These are phyloP conservation scores for Phytophthora citrophthora DNA, from an alignment of 352 stramenopile species.

Conservation along the genomic window DNA sequence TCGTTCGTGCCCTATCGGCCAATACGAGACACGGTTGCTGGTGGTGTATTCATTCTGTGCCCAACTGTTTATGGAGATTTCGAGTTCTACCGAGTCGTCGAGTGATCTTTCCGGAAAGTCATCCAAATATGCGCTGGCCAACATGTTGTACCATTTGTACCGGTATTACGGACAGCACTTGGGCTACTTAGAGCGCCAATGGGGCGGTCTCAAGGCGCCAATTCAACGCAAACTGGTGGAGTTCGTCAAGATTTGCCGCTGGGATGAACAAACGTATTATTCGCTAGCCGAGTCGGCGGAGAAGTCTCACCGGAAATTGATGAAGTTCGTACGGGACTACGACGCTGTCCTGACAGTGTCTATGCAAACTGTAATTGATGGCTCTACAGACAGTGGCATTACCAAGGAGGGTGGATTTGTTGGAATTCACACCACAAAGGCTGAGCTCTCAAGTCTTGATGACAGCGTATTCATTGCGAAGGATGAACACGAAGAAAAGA, in stretches of 20 bases:
- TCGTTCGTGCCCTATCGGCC: constrained; percentile 85
- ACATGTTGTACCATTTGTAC: constrained; percentile 93
- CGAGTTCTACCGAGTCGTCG: constrained; percentile 32
- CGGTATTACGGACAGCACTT: constrained; percentile 96
- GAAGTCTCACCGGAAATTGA: constrained; percentile 98
- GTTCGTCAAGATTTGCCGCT: constrained; percentile 98
- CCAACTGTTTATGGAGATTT: constrained; percentile 87
- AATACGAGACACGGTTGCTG: constrained; percentile 92
- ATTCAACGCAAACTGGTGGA: constrained; percentile 98
- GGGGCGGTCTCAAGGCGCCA: constrained; percentile 87
- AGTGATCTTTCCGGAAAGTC: constrained; percentile 19
- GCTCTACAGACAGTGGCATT: constrained; percentile 84
- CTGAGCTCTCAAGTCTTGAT: constrained; percentile 57
- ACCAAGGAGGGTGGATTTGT: constrained; percentile 83
- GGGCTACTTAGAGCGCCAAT: constrained; percentile 80
- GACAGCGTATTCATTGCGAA: constrained; percentile 56
- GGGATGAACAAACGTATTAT: constrained; percentile 99
- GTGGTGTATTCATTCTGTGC: constrained; percentile 91
- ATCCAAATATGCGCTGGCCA: constrained; percentile 70
- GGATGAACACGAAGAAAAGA: constrained; percentile 35
- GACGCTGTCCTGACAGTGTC: constrained; percentile 80
- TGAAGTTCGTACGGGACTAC: constrained; percentile 96
- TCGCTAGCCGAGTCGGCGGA: constrained; percentile 97
- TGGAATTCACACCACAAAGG: constrained; percentile 73
- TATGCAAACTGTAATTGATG: constrained; percentile 90